These are phyloP conservation scores for Erodium trifolium DNA, from an alignment of 441 rosid genomes.

Conservation along the genomic window DNA sequence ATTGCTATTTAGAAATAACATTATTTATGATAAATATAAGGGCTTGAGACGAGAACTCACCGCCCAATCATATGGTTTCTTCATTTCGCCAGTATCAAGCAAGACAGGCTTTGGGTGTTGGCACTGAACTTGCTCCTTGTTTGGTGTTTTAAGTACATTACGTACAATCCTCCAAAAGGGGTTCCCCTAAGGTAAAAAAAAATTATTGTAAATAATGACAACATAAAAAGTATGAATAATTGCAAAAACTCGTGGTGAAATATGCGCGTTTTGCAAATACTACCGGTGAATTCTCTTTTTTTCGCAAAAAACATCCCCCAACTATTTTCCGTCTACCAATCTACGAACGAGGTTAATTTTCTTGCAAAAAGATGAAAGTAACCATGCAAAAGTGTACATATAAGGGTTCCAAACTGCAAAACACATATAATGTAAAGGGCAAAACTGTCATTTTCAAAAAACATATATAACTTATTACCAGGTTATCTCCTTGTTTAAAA, in stretches of 20 bases:
- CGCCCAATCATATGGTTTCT: constrained; percentile 87
- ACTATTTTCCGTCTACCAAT: too few species aligned
- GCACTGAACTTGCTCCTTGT: constrained; percentile 58
- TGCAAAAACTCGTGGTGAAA: too few species aligned
- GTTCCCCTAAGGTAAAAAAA: constrained; percentile 55
- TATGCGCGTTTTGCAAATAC: too few species aligned
- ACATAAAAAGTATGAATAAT: neutral
- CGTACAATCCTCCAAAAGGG: constrained; percentile 83
- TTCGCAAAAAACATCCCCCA: too few species aligned
- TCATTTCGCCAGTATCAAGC: constrained; percentile 98
- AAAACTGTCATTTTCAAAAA: too few species aligned
- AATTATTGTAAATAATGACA: constrained; percentile 8
- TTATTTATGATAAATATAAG: constrained; percentile 4
- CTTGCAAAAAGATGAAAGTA: too few species aligned
- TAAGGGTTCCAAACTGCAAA: too few species aligned
- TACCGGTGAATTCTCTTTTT: too few species aligned
- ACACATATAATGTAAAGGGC: too few species aligned
- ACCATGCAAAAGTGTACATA: too few species aligned
- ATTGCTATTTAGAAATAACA: neutral
- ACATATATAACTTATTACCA: constrained; percentile 33
- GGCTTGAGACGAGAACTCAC: constrained; percentile 35
- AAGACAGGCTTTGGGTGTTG: constrained; percentile 88
- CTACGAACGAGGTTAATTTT: too few species aligned
- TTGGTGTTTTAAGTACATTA: constrained; percentile 58
- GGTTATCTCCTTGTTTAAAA: constrained; percentile 90